A percentile compares a stretch with the other conserved stretches of the same genome.
phyloP scores from a whole-genome alignment of 192 early-diverging fungal species.

The Coemansia sp. region DNA sequence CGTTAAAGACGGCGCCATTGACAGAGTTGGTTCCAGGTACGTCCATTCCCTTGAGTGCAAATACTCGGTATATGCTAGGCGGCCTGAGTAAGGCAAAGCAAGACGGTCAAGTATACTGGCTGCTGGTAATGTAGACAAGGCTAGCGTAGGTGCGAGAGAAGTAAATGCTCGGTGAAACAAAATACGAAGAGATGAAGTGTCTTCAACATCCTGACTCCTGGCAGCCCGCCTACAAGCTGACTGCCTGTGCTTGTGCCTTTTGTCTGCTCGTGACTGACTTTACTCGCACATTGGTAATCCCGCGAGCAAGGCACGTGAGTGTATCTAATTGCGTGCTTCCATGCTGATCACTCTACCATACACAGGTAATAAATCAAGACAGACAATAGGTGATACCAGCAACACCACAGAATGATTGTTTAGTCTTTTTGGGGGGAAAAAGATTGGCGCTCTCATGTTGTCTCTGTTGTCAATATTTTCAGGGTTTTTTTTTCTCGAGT shows the following conservation, averaged over 20 bases:
- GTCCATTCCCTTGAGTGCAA: background rate
- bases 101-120: background rate
- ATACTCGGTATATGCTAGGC: background rate
- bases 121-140: background rate
- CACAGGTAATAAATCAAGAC: background rate
- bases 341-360: background rate
- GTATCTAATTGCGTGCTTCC: background rate
- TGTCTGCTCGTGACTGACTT: background rate
- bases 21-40: conserved; percentile 1
- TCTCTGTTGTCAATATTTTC: background rate
- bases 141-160: background rate
- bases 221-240: background rate
- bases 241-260: background rate
- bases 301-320: conserved; percentile 4
- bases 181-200: background rate
- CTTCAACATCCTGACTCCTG: background rate
- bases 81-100: background rate
- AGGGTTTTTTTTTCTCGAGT: background rate
- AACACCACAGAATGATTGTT: background rate
- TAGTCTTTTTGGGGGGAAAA: background rate
- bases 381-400: background rate
- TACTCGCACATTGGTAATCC: background rate
- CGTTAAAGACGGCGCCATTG: conserved; percentile 55
- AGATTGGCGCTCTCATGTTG: background rate
- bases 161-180: background rate